A percentile compares a stretch with the other conserved stretches of the same genome.
Conservation (phyloP, 1,139 yeast species). For the Saccharomyces pastorianus region DNA sequence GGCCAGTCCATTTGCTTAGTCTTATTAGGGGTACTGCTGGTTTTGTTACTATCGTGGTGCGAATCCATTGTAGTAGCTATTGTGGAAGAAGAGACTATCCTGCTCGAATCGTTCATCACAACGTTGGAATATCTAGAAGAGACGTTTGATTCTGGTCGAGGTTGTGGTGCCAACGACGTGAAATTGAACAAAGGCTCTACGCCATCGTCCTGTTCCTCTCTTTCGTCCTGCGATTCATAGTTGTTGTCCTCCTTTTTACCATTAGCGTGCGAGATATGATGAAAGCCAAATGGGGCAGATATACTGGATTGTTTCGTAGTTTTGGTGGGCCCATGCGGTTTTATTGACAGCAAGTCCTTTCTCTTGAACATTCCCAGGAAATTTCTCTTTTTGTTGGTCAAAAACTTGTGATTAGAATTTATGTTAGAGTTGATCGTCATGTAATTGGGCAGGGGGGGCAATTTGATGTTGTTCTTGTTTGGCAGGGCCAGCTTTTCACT, state of each 20-base stretch:
- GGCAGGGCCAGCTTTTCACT: constrained; percentile 29
- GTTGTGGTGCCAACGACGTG: background rate
- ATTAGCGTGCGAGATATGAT: constrained; percentile 30
- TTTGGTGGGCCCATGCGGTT: background rate
- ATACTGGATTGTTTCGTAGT: constrained; percentile 10
- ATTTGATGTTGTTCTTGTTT: constrained; percentile 29
- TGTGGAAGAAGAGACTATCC: constrained; percentile 1
- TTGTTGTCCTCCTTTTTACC: constrained; percentile 8
- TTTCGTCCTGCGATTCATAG: background rate
- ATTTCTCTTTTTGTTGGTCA: constrained; percentile 13
- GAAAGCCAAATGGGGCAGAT: constrained; percentile 27
- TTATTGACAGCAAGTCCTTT: constrained; percentile 7
- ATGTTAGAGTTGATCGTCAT: background rate
- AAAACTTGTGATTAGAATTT: constrained; percentile 1
- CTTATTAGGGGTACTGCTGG: background rate
- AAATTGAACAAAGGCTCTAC: background rate
- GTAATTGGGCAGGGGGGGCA: constrained; percentile 29
- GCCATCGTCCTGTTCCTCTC: background rate
- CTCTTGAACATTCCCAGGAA: constrained; percentile 25
- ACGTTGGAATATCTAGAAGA: background rate
- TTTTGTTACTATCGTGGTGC: background rate
- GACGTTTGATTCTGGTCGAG: background rate
- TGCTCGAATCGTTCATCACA: background rate
- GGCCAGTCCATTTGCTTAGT: background rate
- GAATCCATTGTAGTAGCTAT: constrained; percentile 1